Evolutionary conservation across 2,329 filamentous ascomycete species (phyloP), one percentile per base, ranked within the genome.

Genomic region (Penicillium concentricum): DNA sequence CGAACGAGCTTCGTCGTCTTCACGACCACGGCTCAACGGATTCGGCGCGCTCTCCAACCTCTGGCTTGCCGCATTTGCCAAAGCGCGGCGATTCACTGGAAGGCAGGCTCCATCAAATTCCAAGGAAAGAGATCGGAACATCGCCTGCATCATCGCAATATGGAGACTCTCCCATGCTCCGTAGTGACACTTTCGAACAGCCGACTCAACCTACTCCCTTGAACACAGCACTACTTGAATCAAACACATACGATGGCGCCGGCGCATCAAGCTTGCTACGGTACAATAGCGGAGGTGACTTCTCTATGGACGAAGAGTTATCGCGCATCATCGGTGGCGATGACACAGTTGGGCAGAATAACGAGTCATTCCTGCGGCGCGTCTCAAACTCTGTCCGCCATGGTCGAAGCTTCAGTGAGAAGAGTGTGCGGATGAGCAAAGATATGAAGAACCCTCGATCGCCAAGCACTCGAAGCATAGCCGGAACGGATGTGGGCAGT

Each of bases 241-340:
- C 69, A 13, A 66, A 69, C 35, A 69, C 71, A 64, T 38, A 64
- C 59, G 67, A 82, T 72, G 58, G 78, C 61, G 83, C 84, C 63
- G 74, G 75, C 38, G 90, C 88, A 10, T 87, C 88, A 10, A 87
- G 86, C 66, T 78, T 91, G 60, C 85, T 88, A 62, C 82, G 87
- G 67, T 90, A 84, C 59, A 96, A 89, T 73, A 83, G 84, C 42
- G 91, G 90, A 51, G 91, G 87, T 53, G 92, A 96, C 63, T 94
- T 97, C 69, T 94, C 89, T 58, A 87, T 96, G 87, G 93, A 97
- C 63, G 92, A 97, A 73, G 94, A 97, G 70, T 91, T 97, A 85
- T 89, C 90, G 52, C 88, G 92, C 56, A 93, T 97, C 56, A 81
- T 96, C 58, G 89, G 87, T 39, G 87, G 85, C 20, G 91, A 93